Conservation (phyloP, 2,329 filamentous ascomycete genomes). For the Aspergillus pseudonomiae region DNA sequence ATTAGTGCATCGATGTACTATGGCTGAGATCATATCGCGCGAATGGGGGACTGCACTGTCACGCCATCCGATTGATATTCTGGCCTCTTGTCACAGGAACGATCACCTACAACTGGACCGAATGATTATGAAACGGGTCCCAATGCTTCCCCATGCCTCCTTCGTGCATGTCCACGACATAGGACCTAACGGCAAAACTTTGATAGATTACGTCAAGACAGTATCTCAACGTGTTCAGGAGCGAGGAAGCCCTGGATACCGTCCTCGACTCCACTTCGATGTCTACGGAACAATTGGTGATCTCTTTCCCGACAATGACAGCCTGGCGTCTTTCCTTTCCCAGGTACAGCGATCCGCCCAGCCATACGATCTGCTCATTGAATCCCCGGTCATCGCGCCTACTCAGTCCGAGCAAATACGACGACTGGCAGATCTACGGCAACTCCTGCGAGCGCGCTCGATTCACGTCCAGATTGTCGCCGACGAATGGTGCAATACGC, state of each 20-base stretch:
- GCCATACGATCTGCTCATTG: constrained; percentile 21
- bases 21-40: constrained; percentile 19
- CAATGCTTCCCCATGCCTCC: constrained; percentile 22
- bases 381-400: constrained; percentile 21
- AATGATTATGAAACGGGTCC: constrained; percentile 24
- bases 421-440: constrained; percentile 10
- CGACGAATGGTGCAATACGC: constrained; percentile 25
- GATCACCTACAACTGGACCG: constrained; percentile 22
- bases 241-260: constrained; percentile 14
- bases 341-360: constrained; percentile 11
- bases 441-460: not conserved
- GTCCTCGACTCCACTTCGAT: constrained; percentile 22
- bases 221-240: constrained; percentile 17
- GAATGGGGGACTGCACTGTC: constrained; percentile 18
- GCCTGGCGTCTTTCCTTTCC: constrained; percentile 13
- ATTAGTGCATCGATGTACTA: constrained; percentile 13
- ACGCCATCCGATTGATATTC: constrained; percentile 17
- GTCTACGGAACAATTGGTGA: constrained; percentile 23
- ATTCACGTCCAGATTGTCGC: constrained; percentile 17
- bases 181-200: constrained; percentile 8
- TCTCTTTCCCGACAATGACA: constrained; percentile 10
- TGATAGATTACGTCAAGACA: constrained; percentile 18
- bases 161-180: constrained; percentile 22
- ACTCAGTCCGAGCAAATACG: constrained; percentile 19
- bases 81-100: constrained; percentile 23